Evolutionary conservation across 2,329 filamentous ascomycete species (phyloP), one percentile per base, ranked within the genome.

Genomic region (Pseudomassariella vexata): DNA sequence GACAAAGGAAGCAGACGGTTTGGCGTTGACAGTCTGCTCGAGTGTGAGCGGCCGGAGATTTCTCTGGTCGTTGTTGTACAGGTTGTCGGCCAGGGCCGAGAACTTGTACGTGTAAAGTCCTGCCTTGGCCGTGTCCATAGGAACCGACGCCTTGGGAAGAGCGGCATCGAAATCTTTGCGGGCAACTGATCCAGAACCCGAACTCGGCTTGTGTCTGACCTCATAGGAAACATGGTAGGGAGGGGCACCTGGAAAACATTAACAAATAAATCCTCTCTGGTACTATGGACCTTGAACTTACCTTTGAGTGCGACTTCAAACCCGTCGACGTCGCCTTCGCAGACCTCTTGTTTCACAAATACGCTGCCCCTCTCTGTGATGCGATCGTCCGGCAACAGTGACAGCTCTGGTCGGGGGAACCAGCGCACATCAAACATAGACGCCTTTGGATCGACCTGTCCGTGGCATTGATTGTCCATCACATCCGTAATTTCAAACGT

Each of bases 271-370:
- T 35, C n/a, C 19, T 25, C 19, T 15, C 6, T 15, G 6, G 6
- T 9, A 17, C 2, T 7, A 18, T 18, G 5, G 21, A 16, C 7
- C 19, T n/a, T 30, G 23, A 24, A 53, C 70, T 61, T 73, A 76
- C 87, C 90, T 53, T 75, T 75, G 40, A 98, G 72, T 25, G 73
- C 72, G 32, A 98, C 66, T 49, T 95, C 88, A 34, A 95, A 79
- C 4, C 80, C 79, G 55, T 95, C 90, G 49, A 95, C 84, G 40
- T 96, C 90, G 19, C 90, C 90, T 62, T 98, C 89, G 52, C 92
- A 98, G 19, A 98, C 82, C 39, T 89, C 81, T 24, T 79, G 73
- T 58, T 94, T 94, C 45, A 79, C 55, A 52, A 81, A 84, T 20
- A 69, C 68, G 18, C 67, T 65, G 7, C 63, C 65, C 11, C 67